Conservation (phyloP, 805 yeast species). For the Ogataea degrootiae region DNA sequence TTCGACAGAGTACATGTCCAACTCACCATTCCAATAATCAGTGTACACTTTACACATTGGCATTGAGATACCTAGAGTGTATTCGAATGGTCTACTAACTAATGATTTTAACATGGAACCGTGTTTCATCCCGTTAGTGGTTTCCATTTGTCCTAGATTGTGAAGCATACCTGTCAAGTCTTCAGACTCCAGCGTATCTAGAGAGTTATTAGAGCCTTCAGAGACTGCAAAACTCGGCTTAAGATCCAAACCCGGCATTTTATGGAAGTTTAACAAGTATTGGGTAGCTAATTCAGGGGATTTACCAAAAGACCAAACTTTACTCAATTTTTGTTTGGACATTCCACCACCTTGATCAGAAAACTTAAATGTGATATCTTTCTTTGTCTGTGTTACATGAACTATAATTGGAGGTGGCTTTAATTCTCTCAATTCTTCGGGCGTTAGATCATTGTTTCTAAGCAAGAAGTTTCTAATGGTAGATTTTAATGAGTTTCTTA, state of each 20-base stretch:
- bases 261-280: slow-evolving; percentile 62
- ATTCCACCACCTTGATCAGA: slow-evolving; percentile 93
- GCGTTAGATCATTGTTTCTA: slow-evolving; percentile 13
- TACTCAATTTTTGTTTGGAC: slow-evolving; percentile 48
- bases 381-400: slow-evolving; percentile 61
- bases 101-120: slow-evolving; percentile 57
- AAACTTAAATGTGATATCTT: slow-evolving; percentile 68
- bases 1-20: slow-evolving; percentile 75
- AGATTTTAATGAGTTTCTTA: slow-evolving; percentile 82
- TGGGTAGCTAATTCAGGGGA: slow-evolving; percentile 53
- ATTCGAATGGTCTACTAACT: slow-evolving; percentile 67
- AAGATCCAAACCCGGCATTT: slow-evolving; percentile 57
- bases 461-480: slow-evolving; percentile 49
- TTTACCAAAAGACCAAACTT: slow-evolving; percentile 87
- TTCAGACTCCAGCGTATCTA: neutral
- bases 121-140: slow-evolving; percentile 18
- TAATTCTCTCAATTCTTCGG: slow-evolving; percentile 10
- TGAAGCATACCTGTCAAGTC: slow-evolving; percentile 23
- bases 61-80: slow-evolving; percentile 79
- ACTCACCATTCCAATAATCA: slow-evolving; percentile 94
- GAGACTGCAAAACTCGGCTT: slow-evolving; percentile 24
- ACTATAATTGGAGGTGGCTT: slow-evolving; percentile 72
- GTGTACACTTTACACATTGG: slow-evolving; percentile 93
- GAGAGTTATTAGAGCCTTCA: slow-evolving; percentile 10
- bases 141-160: slow-evolving; percentile 30